A percentile compares a stretch with the other conserved stretches of the same genome.
These are phyloP conservation scores for Nannizzia gypsea DNA, from an alignment of 2,329 filamentous ascomycete species.

Conservation along the genomic window DNA sequence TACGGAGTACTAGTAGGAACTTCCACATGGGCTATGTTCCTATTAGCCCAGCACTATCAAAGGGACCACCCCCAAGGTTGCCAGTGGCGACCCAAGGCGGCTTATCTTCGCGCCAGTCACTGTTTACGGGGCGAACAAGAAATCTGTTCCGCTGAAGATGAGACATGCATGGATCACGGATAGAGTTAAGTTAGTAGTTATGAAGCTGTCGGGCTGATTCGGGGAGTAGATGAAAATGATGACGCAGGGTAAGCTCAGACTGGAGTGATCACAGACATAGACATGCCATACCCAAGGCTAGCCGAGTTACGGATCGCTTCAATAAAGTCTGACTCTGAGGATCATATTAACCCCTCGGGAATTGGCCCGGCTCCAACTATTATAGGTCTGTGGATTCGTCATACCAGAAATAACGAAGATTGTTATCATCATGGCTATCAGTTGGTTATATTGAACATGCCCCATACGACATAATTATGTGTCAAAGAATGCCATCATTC, in stretches of 20 bases:
- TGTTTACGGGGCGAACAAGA: conserved; percentile 5
- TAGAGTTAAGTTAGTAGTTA: too few species aligned
- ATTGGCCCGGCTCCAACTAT: background rate
- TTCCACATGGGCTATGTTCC: conserved; percentile 7
- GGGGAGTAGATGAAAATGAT: conserved; percentile 1
- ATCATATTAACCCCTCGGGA: background rate
- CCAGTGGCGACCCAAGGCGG: background rate
- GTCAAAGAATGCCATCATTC: too few species aligned
- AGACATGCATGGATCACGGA: conserved; percentile 7
- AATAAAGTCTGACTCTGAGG: conserved; percentile 2
- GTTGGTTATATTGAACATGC: background rate
- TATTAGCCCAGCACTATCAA: background rate
- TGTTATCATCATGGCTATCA: conserved; percentile 6
- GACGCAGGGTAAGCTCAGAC: background rate
- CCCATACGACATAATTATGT: too few species aligned
- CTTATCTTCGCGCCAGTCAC: conserved; percentile 5
- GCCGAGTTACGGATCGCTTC: too few species aligned
- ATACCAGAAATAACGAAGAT: conserved; percentile 6
- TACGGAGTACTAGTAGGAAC: conserved; percentile 6
- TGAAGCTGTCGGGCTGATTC: background rate
- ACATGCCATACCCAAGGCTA: too few species aligned
- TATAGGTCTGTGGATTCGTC: conserved; percentile 5
- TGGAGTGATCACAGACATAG: too few species aligned
- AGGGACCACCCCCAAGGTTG: background rate
- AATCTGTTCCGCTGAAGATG: conserved; percentile 4